Percentiles rank a stretch among this genome's conserved stretches.
phyloP scores from a whole-genome alignment of 2,329 filamentous ascomycete species.

The Aspergillus bombycis region DNA sequence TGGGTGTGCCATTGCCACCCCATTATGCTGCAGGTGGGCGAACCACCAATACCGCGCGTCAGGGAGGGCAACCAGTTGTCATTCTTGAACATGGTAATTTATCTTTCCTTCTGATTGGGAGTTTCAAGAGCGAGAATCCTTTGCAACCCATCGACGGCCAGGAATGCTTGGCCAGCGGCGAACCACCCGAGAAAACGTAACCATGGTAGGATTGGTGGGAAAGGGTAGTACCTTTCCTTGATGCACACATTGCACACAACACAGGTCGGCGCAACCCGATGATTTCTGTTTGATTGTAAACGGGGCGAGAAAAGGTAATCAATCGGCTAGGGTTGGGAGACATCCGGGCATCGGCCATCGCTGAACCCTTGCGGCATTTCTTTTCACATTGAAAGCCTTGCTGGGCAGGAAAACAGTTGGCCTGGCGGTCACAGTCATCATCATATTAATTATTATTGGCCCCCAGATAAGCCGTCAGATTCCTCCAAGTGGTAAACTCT shows the following conservation, averaged over 20 bases:
- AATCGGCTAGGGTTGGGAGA: constrained; percentile 1
- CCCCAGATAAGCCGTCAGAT: background rate
- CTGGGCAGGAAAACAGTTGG: background rate
- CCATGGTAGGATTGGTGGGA: constrained; percentile 7
- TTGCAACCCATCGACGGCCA: background rate
- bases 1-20: constrained; percentile 13
- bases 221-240: background rate
- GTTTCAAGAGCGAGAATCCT: background rate
- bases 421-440: background rate
- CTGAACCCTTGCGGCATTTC: background rate
- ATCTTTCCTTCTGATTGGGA: background rate
- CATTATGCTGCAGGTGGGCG: background rate
- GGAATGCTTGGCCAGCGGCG: constrained; percentile 5
- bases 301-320: constrained; percentile 1
- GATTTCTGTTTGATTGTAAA: background rate
- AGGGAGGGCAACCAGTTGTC: background rate
- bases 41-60: background rate
- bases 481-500: background rate
- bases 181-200: constrained; percentile 1
- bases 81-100: background rate
- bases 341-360: constrained; percentile 1
- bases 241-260: background rate
- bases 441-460: background rate
- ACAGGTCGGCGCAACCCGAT: constrained; percentile 13
- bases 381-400: background rate